Conservation (phyloP, 768 basidiomycete species). For the Tylopilus cervinicoccineus region DNA sequence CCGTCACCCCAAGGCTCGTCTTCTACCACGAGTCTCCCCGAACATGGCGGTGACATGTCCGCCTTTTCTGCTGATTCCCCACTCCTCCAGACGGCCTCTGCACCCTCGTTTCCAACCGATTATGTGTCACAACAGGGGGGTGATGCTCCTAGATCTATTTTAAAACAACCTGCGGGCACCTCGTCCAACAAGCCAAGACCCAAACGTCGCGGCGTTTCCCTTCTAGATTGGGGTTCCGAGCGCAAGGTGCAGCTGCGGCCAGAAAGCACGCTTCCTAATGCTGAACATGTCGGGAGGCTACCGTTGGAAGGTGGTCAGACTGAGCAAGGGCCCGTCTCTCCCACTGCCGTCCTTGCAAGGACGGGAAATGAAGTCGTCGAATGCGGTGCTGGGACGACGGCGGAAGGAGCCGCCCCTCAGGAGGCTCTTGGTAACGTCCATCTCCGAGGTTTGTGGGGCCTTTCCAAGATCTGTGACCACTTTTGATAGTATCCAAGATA, state of each 20-base stretch:
- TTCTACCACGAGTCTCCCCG: slow-evolving; percentile 15
- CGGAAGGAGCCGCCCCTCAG: slow-evolving; percentile 18
- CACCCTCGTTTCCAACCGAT: slow-evolving; percentile 8
- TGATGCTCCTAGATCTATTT: slow-evolving; percentile 20
- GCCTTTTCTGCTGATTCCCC: slow-evolving; percentile 24
- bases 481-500: slow-evolving; percentile 49
- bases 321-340: slow-evolving; percentile 45
- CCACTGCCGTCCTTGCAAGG: slow-evolving; percentile 63
- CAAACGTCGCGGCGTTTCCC: slow-evolving; percentile 11
- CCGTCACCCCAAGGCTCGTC: slow-evolving; percentile 10
- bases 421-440: slow-evolving; percentile 49
- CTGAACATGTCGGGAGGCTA: slow-evolving; percentile 1
- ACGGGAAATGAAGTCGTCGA: slow-evolving; percentile 50
- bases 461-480: neutral
- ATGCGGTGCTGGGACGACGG: slow-evolving; percentile 63
- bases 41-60: slow-evolving; percentile 9
- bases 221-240: slow-evolving; percentile 11
- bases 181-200: slow-evolving; percentile 5
- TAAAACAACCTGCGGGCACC: slow-evolving; percentile 17
- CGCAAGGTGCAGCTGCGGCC: slow-evolving; percentile 6
- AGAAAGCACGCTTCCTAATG: slow-evolving; percentile 25
- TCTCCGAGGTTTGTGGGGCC: slow-evolving; percentile 60
- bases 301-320: slow-evolving; percentile 2
- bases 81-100: slow-evolving; percentile 15
- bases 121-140: slow-evolving; percentile 3